These are phyloP conservation scores for Erodium texanum DNA, from an alignment of 441 rosid genomes.

Conservation along the genomic window DNA sequence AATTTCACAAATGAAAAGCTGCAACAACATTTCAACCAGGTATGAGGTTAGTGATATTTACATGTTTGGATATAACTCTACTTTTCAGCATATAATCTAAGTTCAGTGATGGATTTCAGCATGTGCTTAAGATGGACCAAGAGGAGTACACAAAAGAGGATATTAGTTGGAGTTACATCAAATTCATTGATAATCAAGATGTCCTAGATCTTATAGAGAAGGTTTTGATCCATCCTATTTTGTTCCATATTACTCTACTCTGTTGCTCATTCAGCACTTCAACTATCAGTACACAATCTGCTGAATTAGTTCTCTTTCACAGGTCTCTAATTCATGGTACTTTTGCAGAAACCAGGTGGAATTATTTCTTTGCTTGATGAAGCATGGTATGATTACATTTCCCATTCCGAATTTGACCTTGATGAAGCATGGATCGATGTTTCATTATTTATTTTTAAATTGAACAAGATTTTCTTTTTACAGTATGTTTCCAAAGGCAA, in stretches of 20 bases:
- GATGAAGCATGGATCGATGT: conserved; percentile 4
- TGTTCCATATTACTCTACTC: background rate
- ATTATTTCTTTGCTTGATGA: conserved; percentile 92
- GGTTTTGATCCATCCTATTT: conserved; percentile 14
- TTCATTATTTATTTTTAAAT: background rate
- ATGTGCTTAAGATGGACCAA: conserved; percentile 98
- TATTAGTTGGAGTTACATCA: conserved; percentile 95
- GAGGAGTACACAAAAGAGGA: conserved; percentile 94
- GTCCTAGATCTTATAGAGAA: conserved; percentile 93
- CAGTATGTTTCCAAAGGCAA: conserved; percentile 99
- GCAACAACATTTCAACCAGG: conserved; percentile 99
- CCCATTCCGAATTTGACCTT: conserved; percentile 9
- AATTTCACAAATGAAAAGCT: conserved; percentile 96
- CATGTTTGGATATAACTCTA: background rate
- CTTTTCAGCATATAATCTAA: conserved; percentile 9
- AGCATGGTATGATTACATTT: conserved; percentile 62
- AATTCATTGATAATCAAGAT: conserved; percentile 95
- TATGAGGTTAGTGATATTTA: conserved; percentile 19
- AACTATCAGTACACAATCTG: conserved; percentile 13
- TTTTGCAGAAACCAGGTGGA: conserved; percentile 92
- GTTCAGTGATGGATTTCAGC: conserved; percentile 42
- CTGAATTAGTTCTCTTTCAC: conserved; percentile 13
- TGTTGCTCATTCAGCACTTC: conserved; percentile 13
- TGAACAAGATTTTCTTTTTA: conserved; percentile 15
- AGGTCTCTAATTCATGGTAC: conserved; percentile 21